Evolutionary conservation across 2,329 filamentous ascomycete species (phyloP).

Genomic region (Cladosporium sp.): DNA sequence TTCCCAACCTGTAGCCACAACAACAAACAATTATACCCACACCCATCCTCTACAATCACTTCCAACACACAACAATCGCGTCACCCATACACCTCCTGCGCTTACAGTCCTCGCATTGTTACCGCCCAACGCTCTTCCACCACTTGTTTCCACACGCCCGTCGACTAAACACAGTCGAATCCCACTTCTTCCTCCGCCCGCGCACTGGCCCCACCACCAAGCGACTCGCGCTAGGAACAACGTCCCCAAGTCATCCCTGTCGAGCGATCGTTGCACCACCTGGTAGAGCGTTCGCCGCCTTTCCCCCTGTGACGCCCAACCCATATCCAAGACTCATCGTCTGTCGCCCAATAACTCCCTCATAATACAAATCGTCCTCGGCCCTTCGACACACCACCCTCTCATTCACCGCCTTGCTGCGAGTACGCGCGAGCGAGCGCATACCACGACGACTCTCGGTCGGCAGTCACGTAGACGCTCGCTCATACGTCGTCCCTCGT

Average conservation of each 20-base stretch:
- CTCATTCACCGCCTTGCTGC: background rate
- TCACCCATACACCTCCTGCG: constrained; percentile 1
- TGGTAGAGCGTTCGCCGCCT: background rate
- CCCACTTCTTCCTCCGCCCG: background rate
- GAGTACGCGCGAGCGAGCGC: constrained; percentile 9
- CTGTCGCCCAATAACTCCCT: background rate
- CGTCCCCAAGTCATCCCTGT: background rate
- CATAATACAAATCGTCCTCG: too few relatives aligned
- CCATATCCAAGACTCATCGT: background rate
- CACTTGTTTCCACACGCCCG: too few relatives aligned
- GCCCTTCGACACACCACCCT: too few relatives aligned
- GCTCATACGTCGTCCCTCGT: constrained; percentile 1
- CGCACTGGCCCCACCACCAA: background rate
- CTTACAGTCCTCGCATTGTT: background rate
- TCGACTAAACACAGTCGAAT: too few relatives aligned
- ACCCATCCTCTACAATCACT: too few relatives aligned
- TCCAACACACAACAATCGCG: too few relatives aligned
- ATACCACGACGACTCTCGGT: background rate
- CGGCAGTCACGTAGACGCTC: constrained; percentile 4
- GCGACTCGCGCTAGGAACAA: background rate
- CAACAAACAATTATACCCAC: too few relatives aligned
- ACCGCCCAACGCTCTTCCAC: background rate
- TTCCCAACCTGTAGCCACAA: too few relatives aligned
- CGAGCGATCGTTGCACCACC: background rate
- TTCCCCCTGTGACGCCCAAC: background rate